phyloP scores from a whole-genome alignment of 768 basidiomycete genomes.

The Hebeloma cylindrosporum region DNA sequence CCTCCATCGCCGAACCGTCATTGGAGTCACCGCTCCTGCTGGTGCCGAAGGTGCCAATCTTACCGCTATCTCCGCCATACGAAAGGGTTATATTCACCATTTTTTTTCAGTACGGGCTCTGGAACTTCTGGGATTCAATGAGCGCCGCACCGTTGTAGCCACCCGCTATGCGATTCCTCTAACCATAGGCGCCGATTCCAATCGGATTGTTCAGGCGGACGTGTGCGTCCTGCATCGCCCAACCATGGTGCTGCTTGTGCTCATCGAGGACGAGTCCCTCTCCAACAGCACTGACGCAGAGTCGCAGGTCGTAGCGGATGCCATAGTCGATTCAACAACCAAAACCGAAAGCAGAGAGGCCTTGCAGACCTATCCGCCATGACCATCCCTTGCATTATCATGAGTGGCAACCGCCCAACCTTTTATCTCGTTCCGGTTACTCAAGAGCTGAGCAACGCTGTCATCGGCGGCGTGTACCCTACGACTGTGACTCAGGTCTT shows the following conservation, averaged over 20 bases:
- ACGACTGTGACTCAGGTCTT: slow-evolving; percentile 22
- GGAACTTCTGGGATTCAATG: slow-evolving; percentile 24
- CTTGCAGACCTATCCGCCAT: slow-evolving; percentile 21
- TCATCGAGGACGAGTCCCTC: slow-evolving; percentile 24
- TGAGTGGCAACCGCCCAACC: slow-evolving; percentile 33
- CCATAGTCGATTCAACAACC: slow-evolving; percentile 33
- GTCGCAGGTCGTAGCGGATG: slow-evolving; percentile 28
- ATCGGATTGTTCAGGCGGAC: slow-evolving; percentile 22
- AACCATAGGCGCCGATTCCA: slow-evolving; percentile 28
- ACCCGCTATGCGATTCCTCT: slow-evolving; percentile 27
- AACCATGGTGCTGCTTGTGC: slow-evolving; percentile 26
- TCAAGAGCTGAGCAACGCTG: slow-evolving; percentile 28
- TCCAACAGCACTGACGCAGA: slow-evolving; percentile 20
- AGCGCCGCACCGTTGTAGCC: slow-evolving; percentile 11
- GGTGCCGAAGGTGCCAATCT: too few species aligned
- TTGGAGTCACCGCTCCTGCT: too few species aligned
- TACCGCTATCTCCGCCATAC: too few species aligned
- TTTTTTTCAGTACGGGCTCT: too few species aligned
- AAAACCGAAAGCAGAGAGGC: slow-evolving; percentile 19
- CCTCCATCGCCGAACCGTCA: too few species aligned
- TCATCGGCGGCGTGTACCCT: slow-evolving; percentile 23
- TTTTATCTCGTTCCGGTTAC: slow-evolving; percentile 39
- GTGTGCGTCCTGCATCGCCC: slow-evolving; percentile 28
- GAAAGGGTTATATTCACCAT: too few species aligned
- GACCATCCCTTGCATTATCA: slow-evolving; percentile 35